phyloP scores from a whole-genome alignment of 345 rosid species.

The Eucalyptus globulus region DNA sequence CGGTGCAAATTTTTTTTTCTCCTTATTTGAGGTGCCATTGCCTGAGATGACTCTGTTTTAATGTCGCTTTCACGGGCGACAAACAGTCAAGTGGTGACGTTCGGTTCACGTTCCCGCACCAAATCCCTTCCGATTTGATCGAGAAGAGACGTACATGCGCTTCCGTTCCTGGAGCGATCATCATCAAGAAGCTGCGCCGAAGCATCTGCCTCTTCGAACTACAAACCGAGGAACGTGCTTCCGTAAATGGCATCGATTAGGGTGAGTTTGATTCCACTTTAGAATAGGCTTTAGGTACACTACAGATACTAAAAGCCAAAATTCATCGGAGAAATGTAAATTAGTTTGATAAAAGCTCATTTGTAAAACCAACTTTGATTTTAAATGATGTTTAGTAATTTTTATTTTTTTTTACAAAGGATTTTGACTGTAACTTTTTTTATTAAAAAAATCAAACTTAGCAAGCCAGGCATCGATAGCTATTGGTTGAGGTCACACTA shows the following conservation, averaged over 20 bases:
- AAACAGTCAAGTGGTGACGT: neutral
- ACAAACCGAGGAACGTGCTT: neutral
- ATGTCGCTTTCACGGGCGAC: neutral
- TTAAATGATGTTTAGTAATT: no score
- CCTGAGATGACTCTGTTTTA: neutral
- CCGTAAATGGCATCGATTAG: neutral
- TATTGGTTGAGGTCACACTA: no score
- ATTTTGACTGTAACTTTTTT: no score
- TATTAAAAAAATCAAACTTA: no score
- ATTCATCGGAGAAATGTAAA: no score
- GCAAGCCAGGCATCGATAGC: accelerated
- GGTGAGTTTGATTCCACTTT: no score
- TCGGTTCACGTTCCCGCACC: neutral
- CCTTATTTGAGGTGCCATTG: neutral
- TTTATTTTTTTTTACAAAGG: neutral
- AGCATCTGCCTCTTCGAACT: neutral
- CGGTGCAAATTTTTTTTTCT: neutral
- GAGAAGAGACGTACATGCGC: neutral
- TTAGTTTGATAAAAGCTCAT: no score
- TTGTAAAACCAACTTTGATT: no score
- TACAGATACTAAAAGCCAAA: no score
- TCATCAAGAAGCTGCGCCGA: neutral
- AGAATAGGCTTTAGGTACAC: no score
- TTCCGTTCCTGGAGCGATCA: neutral
- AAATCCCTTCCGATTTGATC: neutral